Conservation (phyloP, 1,284 basidiomycete genomes). For the Cutaneotrichosporon dermatis region DNA sequence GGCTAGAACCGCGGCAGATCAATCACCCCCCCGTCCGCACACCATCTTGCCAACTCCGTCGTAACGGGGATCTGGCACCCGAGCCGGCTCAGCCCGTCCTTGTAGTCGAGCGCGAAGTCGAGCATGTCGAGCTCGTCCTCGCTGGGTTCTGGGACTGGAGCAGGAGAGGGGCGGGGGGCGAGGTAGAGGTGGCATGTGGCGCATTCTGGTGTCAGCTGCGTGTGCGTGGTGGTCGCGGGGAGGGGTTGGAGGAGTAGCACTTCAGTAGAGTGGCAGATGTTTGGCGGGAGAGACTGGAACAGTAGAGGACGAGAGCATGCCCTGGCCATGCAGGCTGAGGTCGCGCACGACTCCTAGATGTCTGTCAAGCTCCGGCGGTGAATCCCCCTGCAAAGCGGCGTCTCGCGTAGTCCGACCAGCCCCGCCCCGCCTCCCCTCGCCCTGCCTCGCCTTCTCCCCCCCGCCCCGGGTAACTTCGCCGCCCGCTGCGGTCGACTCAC, state of each 20-base stretch:
- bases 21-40: conserved; percentile 35
- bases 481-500: conserved; percentile 21
- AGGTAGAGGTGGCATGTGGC: conserved; percentile 50
- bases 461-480: too few species aligned
- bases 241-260: too few species aligned
- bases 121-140: conserved; percentile 50
- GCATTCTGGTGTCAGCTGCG: conserved; percentile 35
- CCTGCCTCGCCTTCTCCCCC: too few species aligned
- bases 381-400: too few species aligned
- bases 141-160: conserved; percentile 32
- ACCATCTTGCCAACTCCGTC: conserved; percentile 39
- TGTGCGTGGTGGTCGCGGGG: not conserved
- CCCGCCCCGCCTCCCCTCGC: too few species aligned
- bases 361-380: too few species aligned
- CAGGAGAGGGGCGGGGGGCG: conserved; percentile 10
- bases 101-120: conserved; percentile 39
- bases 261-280: too few species aligned
- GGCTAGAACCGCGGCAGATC: conserved; percentile 40
- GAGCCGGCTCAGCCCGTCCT: conserved; percentile 39
- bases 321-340: not conserved
- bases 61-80: conserved; percentile 48
- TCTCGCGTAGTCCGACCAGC: too few species aligned
- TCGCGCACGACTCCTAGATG: too few species aligned
- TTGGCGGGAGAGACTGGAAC: too few species aligned
- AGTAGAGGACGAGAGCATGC: too few species aligned